These are phyloP conservation scores for Jimgerdemannia flammicorona DNA, from an alignment of 192 early-diverging fungal genomes.

Conservation along the genomic window DNA sequence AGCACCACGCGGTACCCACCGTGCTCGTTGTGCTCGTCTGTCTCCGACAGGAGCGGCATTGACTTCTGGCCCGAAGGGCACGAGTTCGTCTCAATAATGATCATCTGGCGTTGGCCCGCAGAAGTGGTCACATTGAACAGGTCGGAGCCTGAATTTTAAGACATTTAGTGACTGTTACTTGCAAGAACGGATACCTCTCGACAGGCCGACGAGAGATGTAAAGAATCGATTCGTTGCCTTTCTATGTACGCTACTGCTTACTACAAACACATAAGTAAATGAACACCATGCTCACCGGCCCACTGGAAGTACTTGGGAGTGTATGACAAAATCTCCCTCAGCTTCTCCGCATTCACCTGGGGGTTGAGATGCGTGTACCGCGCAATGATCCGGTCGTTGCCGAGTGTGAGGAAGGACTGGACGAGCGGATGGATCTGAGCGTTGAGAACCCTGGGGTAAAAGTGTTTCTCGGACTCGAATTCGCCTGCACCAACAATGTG, in stretches of 20 bases:
- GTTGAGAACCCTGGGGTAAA: constrained; percentile 86
- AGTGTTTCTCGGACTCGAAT: constrained; percentile 83
- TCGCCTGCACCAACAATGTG: constrained; percentile 43
- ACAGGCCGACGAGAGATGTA: too few relatives aligned
- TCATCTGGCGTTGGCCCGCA: constrained; percentile 84
- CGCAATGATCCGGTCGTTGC: constrained; percentile 86
- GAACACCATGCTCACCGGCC: constrained; percentile 56
- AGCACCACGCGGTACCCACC: constrained; percentile 80
- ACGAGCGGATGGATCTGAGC: constrained; percentile 87
- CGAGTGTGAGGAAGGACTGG: constrained; percentile 77
- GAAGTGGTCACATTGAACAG: constrained; percentile 85
- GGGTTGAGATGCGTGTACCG: constrained; percentile 85
- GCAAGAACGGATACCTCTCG: not conserved
- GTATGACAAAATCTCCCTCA: constrained; percentile 62
- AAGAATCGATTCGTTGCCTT: too few relatives aligned
- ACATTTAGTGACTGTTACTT: not conserved
- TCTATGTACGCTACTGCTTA: too few relatives aligned
- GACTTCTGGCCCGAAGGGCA: constrained; percentile 90
- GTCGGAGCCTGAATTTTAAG: constrained; percentile 60
- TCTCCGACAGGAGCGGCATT: constrained; percentile 78
- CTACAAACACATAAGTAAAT: not conserved
- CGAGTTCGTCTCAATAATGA: constrained; percentile 89
- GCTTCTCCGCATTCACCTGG: constrained; percentile 60
- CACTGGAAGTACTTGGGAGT: constrained; percentile 78
- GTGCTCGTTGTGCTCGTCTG: constrained; percentile 67